phyloP scores from a whole-genome alignment of 2,329 filamentous ascomycete species.

The Botrytis cinerea region DNA sequence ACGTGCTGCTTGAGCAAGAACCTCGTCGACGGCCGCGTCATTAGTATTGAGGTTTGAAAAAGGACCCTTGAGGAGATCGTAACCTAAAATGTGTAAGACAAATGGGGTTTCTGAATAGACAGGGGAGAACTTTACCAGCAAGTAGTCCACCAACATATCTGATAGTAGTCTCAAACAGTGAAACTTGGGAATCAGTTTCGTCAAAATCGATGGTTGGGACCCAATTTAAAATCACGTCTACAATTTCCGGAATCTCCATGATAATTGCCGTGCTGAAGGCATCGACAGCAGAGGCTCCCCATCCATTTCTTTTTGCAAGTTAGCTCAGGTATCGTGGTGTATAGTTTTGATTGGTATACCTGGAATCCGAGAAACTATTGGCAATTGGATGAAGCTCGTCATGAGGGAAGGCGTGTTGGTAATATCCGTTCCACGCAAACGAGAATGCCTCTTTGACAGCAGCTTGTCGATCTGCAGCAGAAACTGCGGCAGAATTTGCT shows the following conservation, averaged over 20 bases:
- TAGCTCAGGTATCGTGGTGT: slow-evolving; percentile 22
- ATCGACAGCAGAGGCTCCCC: slow-evolving; percentile 83
- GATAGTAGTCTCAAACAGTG: slow-evolving; percentile 88
- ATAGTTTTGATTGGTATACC: slow-evolving; percentile 51
- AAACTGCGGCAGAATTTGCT: slow-evolving; percentile 29
- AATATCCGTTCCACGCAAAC: slow-evolving; percentile 72
- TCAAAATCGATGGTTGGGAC: slow-evolving; percentile 72
- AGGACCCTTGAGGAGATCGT: slow-evolving; percentile 72
- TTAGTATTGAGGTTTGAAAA: slow-evolving; percentile 53
- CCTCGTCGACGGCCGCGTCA: slow-evolving; percentile 49
- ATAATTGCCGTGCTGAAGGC: slow-evolving; percentile 77
- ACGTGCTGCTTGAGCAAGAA: slow-evolving; percentile 66
- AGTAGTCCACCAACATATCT: slow-evolving; percentile 81
- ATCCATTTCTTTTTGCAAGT: slow-evolving; percentile 63
- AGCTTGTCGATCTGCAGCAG: slow-evolving; percentile 47
- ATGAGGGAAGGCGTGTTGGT: slow-evolving; percentile 72
- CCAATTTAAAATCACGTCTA: slow-evolving; percentile 70
- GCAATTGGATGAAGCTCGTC: slow-evolving; percentile 72
- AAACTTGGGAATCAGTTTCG: slow-evolving; percentile 59
- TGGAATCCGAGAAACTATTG: slow-evolving; percentile 66
- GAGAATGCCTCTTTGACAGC: slow-evolving; percentile 70
- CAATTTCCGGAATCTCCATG: slow-evolving; percentile 68
- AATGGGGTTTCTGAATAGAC: slow-evolving; percentile 2
- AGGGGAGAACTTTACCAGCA: slow-evolving; percentile 57
- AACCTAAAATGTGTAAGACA: slow-evolving; percentile 46